Conservation (phyloP, 257 asterid genomes). For the Salvia splendens region DNA sequence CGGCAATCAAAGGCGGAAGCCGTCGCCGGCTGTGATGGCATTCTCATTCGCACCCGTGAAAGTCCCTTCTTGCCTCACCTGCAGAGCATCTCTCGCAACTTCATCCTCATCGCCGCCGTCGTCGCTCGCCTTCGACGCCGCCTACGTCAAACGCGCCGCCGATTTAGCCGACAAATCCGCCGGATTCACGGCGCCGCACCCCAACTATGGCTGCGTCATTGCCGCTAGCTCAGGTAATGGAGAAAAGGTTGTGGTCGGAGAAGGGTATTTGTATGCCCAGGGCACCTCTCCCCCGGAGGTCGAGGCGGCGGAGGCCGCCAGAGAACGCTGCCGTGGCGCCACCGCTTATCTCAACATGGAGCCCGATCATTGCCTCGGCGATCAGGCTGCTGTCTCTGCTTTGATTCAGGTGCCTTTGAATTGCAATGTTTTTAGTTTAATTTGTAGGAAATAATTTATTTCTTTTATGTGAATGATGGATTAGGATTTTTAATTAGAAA, state of each 20-base stretch:
- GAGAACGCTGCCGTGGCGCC: conserved; percentile 69
- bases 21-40: conserved; percentile 33
- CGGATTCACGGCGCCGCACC: conserved; percentile 93
- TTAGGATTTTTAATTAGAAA: neutral
- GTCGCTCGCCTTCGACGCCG: conserved; percentile 58
- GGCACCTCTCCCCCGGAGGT: conserved; percentile 87
- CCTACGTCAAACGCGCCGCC: conserved; percentile 78
- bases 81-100: conserved; percentile 41
- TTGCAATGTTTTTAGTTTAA: neutral
- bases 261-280: conserved; percentile 83
- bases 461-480: neutral
- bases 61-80: conserved; percentile 38
- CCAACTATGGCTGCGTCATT: conserved; percentile 88
- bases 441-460: conserved; percentile 5
- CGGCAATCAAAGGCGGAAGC: neutral
- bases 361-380: conserved; percentile 72
- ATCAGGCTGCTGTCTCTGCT: conserved; percentile 65
- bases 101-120: conserved; percentile 39
- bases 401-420: conserved; percentile 58
- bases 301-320: conserved; percentile 78
- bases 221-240: conserved; percentile 40
- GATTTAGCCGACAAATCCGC: conserved; percentile 85
- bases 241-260: conserved; percentile 62
- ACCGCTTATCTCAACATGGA: conserved; percentile 97
- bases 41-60: conserved; percentile 37